A percentile compares a stretch with the other conserved stretches of the same genome.
These are phyloP conservation scores for Chimonanthus praecox DNA, from an alignment of 164 flowering plant genomes.

Conservation along the genomic window DNA sequence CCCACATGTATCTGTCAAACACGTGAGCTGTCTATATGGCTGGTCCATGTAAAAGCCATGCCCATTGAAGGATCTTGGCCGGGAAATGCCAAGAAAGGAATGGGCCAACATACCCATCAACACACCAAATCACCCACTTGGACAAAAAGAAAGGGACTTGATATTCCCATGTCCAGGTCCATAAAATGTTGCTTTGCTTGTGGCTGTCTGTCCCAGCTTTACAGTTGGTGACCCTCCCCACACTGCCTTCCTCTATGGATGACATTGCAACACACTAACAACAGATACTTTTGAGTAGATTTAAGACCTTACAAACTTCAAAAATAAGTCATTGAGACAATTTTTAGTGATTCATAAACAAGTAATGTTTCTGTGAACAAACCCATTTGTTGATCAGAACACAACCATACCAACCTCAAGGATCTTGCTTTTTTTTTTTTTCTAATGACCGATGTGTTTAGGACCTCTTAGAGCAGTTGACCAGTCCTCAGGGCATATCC, in stretches of 20 bases:
- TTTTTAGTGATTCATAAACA: not conserved
- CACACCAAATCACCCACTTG: not conserved
- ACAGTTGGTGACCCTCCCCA: conserved; percentile 12
- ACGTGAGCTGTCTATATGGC: conserved; percentile 5
- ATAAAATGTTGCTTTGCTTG: conserved; percentile 26
- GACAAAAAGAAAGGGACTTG: not conserved
- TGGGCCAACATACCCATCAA: conserved; percentile 24
- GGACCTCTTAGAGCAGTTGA: too few relatives aligned
- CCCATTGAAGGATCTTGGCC: conserved; percentile 19
- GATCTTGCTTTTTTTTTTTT: too few relatives aligned
- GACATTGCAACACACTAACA: conserved; percentile 8
- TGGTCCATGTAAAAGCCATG: conserved; percentile 6
- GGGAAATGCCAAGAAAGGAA: conserved; percentile 6
- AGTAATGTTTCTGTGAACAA: not conserved
- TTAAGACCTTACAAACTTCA: not conserved
- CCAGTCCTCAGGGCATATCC: too few relatives aligned
- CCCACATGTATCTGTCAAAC: conserved; percentile 9
- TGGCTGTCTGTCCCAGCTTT: conserved; percentile 27
- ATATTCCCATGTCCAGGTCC: conserved; percentile 21
- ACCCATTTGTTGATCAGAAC: too few relatives aligned
- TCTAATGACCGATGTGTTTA: too few relatives aligned
- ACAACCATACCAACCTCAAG: too few relatives aligned
- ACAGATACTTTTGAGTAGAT: not conserved
- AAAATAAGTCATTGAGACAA: not conserved
- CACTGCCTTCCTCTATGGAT: conserved; percentile 22